Evolutionary conservation across 192 early-diverging fungal species (phyloP), one percentile per base, ranked within the genome.

Genomic region (Backusella parvicylindrica): DNA sequence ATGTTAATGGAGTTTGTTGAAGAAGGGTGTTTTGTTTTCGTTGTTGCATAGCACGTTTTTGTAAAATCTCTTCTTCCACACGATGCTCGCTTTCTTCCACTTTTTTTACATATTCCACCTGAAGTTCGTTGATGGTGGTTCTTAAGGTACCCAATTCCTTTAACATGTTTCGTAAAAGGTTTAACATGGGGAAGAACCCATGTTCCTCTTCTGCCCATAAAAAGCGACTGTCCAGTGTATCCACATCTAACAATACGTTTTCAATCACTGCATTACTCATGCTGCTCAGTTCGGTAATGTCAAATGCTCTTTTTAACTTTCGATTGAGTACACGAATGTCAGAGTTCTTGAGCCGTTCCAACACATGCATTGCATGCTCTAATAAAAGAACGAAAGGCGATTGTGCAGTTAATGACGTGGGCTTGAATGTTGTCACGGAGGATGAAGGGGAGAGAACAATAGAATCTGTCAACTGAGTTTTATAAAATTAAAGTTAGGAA

Each of bases 241-340:
- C 84, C 35, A 89, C 79, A 65, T 89, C 88, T 0, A 79, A 71
- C 32, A 88, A 23, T 15, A 89, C 84, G 63, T 84, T 88, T 18
- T 89, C 88, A 63, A 89, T 87, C 5, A 89, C 82, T 31, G 85
- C 84, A 68, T 89, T 89, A 68, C 85, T 87, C 81, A 88, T 82
- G 37, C 81, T 83, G 5, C 82, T 84, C 3, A 89, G 70, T 28
- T 87, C 85, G 15, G 84, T 82, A 31, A 89, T 89, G 71, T 89
- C 88, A 76, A 88, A 89, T 28, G 85, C 79, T 50, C 84, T 78
- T 63, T 79, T 76, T 31, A 89, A 50, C 36, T 79, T 72, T 30
- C 86, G 75, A 31, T 88, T 89, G 28, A 89, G 35, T 15, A 84
- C 80, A 16, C 85, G 72, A 28, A 87, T 84, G 66, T 89, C 88